Percentiles rank a stretch among this genome's conserved stretches.
phyloP scores from a whole-genome alignment of 2,329 filamentous ascomycete species.

The Colletotrichum costaricense region DNA sequence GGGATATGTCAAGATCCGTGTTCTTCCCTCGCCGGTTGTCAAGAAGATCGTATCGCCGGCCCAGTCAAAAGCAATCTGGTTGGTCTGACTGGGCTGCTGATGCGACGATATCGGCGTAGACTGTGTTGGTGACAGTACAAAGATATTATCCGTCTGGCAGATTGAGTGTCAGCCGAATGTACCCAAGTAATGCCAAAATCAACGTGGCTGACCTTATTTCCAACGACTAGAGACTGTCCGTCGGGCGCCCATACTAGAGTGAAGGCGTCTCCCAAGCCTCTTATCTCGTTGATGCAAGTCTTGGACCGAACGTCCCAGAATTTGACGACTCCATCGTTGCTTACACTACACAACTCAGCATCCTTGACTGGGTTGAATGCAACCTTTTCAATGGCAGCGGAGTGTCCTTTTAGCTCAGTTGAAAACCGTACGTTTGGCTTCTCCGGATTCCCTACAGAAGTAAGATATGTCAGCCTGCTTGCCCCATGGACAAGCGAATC shows the following conservation, averaged over 20 bases:
- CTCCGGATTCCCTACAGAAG: conserved; percentile 75
- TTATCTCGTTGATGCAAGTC: conserved; percentile 76
- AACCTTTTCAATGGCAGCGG: conserved; percentile 76
- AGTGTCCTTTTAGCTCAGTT: conserved; percentile 78
- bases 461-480: conserved; percentile 4
- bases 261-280: conserved; percentile 73
- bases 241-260: conserved; percentile 81
- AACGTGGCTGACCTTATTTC: conserved; percentile 71
- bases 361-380: conserved; percentile 83
- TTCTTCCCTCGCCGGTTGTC: conserved; percentile 77
- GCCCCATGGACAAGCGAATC: neutral
- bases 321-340: conserved; percentile 78
- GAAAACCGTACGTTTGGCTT: conserved; percentile 78
- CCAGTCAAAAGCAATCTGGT: conserved; percentile 81
- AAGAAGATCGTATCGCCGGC: conserved; percentile 77
- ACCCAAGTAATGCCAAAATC: neutral
- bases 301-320: conserved; percentile 86
- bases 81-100: conserved; percentile 73
- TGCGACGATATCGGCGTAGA: conserved; percentile 67
- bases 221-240: conserved; percentile 76
- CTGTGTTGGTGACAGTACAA: conserved; percentile 70
- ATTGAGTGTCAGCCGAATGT: conserved; percentile 28
- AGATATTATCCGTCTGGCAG: conserved; percentile 69
- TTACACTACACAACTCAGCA: conserved; percentile 80
- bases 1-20: conserved; percentile 77